Base-by-base conservation (phyloP, 352 stramenopile genomes). In the Globisporangium cederbergense region DNA sequence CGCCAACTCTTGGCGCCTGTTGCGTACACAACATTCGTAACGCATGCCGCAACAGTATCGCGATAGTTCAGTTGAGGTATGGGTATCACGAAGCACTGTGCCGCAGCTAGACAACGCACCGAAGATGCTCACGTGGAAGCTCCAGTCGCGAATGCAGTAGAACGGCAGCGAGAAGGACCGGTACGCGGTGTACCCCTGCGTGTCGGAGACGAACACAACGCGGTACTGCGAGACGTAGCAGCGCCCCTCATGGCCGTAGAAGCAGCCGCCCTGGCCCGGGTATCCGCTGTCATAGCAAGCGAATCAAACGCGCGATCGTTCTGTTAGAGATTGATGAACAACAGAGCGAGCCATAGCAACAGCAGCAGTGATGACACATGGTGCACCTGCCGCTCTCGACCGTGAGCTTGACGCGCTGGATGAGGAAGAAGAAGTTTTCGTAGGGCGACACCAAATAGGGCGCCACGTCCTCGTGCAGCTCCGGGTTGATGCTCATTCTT, bases 221-320 rank as follows among this genome's bases (percentile, higher is more conserved):
- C 85, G 81, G 66, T 93, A 93, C 64, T 93, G 85, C 16, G 85
- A 93, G 18, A 91, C 71, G 63, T 86, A 91, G 62, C 82, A 91
- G 43, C 75, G 68, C 6, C 85, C 85, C 70, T 85, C 66, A 30
- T 81, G 74, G 20, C 85, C 78, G 62, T 90, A 91, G 68, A 91
- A 93, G 67, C 82, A 93, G 49, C 85, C 82, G 58, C 85, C 85
- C 67, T 91, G 75, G n/a, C 85, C 85, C 25, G 85, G 85, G 66
- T 93, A 93, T 6, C 85, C 82, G 71, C 85, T 93, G 50, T 25
- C 16, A 54, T 7, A 45, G 20, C 22, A 55, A 40, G 22, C 57
- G 10, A 13, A 47, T 2, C 13, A 22, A 2, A 61, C 30, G 22
- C 40, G 20, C 34, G 22, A 60, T 13, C 42, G 10, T 11, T 51